Evolutionary conservation across 2,329 filamentous ascomycete species (phyloP), one percentile per base, ranked within the genome.

Genomic region (Neofusicoccum sp.): DNA sequence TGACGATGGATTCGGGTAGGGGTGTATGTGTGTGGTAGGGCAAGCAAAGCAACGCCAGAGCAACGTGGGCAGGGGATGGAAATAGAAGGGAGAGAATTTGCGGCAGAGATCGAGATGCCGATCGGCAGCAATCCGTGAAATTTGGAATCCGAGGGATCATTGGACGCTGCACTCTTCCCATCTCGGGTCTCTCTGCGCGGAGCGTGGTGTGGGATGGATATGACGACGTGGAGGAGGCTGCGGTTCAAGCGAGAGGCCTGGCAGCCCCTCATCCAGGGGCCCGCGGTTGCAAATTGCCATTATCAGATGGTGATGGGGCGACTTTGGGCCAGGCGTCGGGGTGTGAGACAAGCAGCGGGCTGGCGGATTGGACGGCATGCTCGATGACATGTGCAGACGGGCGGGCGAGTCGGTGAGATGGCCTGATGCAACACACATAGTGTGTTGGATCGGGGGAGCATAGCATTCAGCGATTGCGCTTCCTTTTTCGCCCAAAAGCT

Each of bases 321-420:
- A 43, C 33, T 8, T n/a, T 20, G 49, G 49, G 36, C 49, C 34
- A 54, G 49, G 34, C 49, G 47, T 54, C 20, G 49, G 49, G 49
- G 49, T n/a, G 51, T 56, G 51, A 56, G 51, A 56, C 51, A 56
- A 31, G 51, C 49, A 40, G 28, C 49, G 33, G 34, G 24, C 20
- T 20, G 20, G 20, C 20, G 20, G 26, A 14, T 9, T 33, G 26
- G 43, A 47, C 20, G 24, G 14, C 38, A 40, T 40, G 38, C 9
- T 12, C 43, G 45, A 48, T 48, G 45, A 48, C 45, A 48, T 48
- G 45, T 48, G 45, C 45, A 33, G 28, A 48, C 20, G 20, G 20
- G 20, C 20, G 20, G 20, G 14, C 51, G 51, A 56, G 51, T 56
- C 51, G 51, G 51, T 56, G 51, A 56, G 51, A 56, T 56, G 12